These are phyloP conservation scores for Scleromitrula shiraiana DNA, from an alignment of 2,329 filamentous ascomycete species.

Conservation along the genomic window DNA sequence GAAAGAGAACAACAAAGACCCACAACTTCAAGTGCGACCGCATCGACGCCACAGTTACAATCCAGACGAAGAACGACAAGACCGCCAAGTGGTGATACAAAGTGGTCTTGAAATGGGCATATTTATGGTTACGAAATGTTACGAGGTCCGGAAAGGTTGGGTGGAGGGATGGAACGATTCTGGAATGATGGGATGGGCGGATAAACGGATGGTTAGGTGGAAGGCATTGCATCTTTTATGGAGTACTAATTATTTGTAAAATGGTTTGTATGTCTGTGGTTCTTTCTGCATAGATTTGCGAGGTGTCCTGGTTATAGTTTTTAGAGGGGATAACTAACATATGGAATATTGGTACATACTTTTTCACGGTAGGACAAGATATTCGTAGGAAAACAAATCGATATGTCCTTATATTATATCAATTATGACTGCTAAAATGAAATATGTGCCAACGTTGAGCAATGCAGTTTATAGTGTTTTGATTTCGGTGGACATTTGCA, in stretches of 20 bases:
- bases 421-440: too few species aligned
- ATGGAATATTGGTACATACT: neutral
- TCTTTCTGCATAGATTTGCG: neutral
- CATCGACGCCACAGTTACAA: constrained; percentile 21
- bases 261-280: neutral
- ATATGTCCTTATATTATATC: too few species aligned
- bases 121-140: neutral
- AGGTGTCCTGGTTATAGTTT: neutral
- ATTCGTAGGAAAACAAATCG: too few species aligned
- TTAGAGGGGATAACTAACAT: neutral
- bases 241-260: neutral
- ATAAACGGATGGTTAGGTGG: neutral
- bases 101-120: constrained; percentile 25
- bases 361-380: neutral
- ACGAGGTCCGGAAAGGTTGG: neutral
- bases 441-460: too few species aligned
- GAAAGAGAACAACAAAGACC: constrained; percentile 19
- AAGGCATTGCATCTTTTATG: constrained; percentile 4
- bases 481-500: too few species aligned
- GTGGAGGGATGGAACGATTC: too few species aligned
- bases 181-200: neutral
- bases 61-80: constrained; percentile 26
- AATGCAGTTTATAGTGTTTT: too few species aligned
- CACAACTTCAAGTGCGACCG: constrained; percentile 12
- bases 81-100: constrained; percentile 28